phyloP scores from a whole-genome alignment of 257 asterid species.

The Solanum chmielewskii region DNA sequence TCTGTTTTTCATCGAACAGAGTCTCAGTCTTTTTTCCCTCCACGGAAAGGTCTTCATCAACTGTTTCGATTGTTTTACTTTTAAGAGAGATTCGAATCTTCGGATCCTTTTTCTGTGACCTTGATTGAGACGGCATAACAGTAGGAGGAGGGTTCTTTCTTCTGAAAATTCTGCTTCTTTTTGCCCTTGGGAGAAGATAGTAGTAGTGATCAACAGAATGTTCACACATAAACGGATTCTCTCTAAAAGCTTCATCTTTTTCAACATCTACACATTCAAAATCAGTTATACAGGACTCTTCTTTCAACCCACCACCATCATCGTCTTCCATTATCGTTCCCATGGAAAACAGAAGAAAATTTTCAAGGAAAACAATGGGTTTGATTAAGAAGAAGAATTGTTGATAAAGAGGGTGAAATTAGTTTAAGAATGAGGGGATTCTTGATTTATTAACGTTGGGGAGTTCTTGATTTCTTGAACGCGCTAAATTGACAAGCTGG shows the following conservation, averaged over 20 bases:
- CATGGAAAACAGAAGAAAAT: not conserved
- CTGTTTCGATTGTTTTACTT: not conserved
- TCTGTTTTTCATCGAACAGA: not conserved
- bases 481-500: not conserved
- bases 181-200: not conserved
- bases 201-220: not conserved
- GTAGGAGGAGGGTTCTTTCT: not conserved
- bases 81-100: not conserved
- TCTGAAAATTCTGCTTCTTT: not conserved
- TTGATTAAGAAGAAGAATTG: not conserved
- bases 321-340: not conserved
- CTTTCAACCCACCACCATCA: not conserved
- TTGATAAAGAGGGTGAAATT: not conserved
- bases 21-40: not conserved
- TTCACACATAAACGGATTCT: not conserved
- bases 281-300: not conserved
- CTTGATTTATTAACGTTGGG: not conserved
- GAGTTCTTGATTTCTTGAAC: not conserved
- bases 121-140: not conserved
- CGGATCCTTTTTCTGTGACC: not conserved
- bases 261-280: not conserved
- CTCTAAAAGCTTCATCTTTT: not conserved
- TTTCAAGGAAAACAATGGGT: not conserved
- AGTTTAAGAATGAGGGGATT: not conserved
- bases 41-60: not conserved